phyloP scores from a whole-genome alignment of 108 stramenopile genomes.

The Fragilaria crotonensis region DNA sequence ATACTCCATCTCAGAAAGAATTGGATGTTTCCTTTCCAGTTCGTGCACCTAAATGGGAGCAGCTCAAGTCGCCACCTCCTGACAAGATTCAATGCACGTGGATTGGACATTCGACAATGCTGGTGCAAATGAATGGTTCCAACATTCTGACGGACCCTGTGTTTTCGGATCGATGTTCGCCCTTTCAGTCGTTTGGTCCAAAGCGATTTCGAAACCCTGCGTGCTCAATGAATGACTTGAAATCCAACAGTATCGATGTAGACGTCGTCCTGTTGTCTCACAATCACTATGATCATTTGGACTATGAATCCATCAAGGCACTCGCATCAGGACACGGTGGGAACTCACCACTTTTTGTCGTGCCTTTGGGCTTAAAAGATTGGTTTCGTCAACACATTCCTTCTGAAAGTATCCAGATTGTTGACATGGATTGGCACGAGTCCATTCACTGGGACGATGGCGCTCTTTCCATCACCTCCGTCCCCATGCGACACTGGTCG shows the following conservation, averaged over 20 bases:
- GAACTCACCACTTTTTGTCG: constrained; percentile 9
- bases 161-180: constrained; percentile 27
- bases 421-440: constrained; percentile 22
- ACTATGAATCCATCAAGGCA: constrained; percentile 29
- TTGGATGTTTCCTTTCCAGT: constrained; percentile 23
- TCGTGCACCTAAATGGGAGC: constrained; percentile 1
- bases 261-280: constrained; percentile 55
- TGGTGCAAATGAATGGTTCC: constrained; percentile 35
- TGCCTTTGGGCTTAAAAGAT: constrained; percentile 23
- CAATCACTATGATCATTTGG: constrained; percentile 62
- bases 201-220: constrained; percentile 34
- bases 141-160: constrained; percentile 52
- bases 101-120: constrained; percentile 46
- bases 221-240: constrained; percentile 35
- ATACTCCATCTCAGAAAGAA: constrained; percentile 9
- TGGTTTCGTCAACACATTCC: constrained; percentile 5
- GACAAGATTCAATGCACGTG: constrained; percentile 40
- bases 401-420: background rate
- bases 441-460: constrained; percentile 8
- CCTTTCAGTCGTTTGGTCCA: constrained; percentile 31
- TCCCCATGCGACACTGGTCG: constrained; percentile 82
- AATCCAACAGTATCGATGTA: constrained; percentile 10
- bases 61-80: background rate
- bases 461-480: constrained; percentile 30
- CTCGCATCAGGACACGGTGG: background rate